Percentiles rank a stretch among this genome's conserved stretches.
phyloP scores from a whole-genome alignment of 2,329 filamentous ascomycete genomes.

The Diaporthe caulivora region DNA sequence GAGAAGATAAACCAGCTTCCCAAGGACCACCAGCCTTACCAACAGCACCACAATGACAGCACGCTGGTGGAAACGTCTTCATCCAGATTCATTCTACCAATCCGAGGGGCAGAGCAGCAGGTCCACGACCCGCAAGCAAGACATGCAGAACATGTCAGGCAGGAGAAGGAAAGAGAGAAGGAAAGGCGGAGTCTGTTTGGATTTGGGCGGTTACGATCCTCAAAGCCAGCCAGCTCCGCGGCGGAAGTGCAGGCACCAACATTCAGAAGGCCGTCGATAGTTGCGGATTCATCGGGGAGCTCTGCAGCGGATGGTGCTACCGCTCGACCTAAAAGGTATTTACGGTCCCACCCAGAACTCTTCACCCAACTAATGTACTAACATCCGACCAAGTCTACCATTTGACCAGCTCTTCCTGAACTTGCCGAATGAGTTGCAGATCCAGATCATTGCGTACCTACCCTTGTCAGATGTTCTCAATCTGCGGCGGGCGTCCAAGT shows the following conservation, averaged over 20 bases:
- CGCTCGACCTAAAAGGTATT: conserved; percentile 50
- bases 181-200: conserved; percentile 37
- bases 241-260: conserved; percentile 29
- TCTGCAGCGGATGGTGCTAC: conserved; percentile 39
- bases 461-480: conserved; percentile 72
- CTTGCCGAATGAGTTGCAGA: conserved; percentile 72
- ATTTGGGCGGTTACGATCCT: conserved; percentile 36
- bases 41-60: conserved; percentile 45
- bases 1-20: conserved; percentile 70
- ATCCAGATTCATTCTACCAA: conserved; percentile 47
- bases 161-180: conserved; percentile 39
- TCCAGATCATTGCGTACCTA: conserved; percentile 71
- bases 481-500: conserved; percentile 68
- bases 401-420: conserved; percentile 70
- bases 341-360: not conserved
- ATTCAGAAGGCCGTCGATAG: conserved; percentile 35
- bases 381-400: conserved; percentile 49
- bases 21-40: conserved; percentile 59
- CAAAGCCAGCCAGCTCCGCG: conserved; percentile 28
- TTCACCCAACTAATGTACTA: not conserved
- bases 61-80: conserved; percentile 45
- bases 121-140: conserved; percentile 41
- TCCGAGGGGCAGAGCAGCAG: conserved; percentile 44
- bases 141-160: conserved; percentile 45
- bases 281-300: conserved; percentile 31